Conservation (phyloP, 331 rosid genomes). For the Malus hybrid region DNA sequence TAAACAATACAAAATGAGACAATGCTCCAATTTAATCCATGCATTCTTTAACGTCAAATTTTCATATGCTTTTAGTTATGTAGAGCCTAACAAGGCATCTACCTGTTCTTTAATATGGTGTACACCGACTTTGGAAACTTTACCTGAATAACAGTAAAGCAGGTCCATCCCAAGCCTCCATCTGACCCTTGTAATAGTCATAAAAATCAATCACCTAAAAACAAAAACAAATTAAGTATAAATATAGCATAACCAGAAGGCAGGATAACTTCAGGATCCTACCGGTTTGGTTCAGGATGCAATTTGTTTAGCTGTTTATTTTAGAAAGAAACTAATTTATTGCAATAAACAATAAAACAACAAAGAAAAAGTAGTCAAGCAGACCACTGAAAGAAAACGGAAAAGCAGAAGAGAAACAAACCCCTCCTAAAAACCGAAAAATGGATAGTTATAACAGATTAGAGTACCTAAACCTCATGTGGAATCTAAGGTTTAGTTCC, state of each 20-base stretch:
- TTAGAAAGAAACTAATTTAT: too few species aligned
- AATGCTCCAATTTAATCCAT: background rate
- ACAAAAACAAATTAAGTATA: background rate
- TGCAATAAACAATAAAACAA: background rate
- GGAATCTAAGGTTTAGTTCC: background rate
- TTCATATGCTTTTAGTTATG: background rate
- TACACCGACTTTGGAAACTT: background rate
- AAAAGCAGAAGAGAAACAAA: too few species aligned
- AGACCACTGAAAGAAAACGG: background rate
- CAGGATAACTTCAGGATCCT: background rate
- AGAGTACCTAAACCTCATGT: background rate
- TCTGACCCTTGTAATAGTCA: slow-evolving; percentile 99
- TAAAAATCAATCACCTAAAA: slow-evolving; percentile 79
- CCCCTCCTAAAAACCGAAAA: background rate
- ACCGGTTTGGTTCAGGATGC: background rate
- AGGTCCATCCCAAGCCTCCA: slow-evolving; percentile 99
- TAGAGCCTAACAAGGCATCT: slow-evolving; percentile 4
- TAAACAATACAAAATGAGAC: background rate
- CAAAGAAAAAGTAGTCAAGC: background rate
- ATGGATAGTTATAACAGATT: background rate
- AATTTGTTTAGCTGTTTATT: background rate
- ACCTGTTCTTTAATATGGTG: background rate
- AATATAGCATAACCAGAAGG: background rate
- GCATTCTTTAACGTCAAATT: background rate
- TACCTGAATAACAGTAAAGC: slow-evolving; percentile 97